Evolutionary conservation across 2,329 filamentous ascomycete species (phyloP).

Genomic region (Orbilia quercus): DNA sequence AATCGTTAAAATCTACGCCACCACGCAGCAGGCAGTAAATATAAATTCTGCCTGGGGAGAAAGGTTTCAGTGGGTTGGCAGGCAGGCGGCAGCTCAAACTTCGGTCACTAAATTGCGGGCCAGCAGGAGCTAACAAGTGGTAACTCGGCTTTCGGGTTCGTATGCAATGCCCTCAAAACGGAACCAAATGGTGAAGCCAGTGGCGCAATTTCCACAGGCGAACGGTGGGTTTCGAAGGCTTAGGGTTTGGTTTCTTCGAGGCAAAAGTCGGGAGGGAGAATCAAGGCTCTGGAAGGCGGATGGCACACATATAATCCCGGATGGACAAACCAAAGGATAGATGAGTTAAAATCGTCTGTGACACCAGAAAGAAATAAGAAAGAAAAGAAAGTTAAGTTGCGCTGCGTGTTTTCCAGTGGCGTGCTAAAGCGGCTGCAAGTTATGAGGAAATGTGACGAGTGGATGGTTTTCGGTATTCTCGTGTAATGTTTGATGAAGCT

Average conservation of each 20-base stretch:
- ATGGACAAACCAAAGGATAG: constrained; percentile 44
- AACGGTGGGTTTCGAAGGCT: constrained; percentile 50
- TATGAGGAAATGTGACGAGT: constrained; percentile 46
- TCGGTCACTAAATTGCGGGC: constrained; percentile 52
- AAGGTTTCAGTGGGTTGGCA: constrained; percentile 40
- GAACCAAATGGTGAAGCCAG: constrained; percentile 47
- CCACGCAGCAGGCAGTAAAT: constrained; percentile 38
- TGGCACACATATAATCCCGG: constrained; percentile 39
- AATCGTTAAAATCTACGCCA: constrained; percentile 53
- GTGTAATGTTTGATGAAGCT: constrained; percentile 51
- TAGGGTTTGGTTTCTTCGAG: constrained; percentile 36
- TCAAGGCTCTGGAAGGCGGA: constrained; percentile 27
- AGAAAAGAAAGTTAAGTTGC: constrained; percentile 48
- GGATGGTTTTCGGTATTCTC: constrained; percentile 44
- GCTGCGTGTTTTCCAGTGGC: constrained; percentile 49
- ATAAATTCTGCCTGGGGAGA: constrained; percentile 43
- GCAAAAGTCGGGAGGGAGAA: constrained; percentile 33
- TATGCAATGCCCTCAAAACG: constrained; percentile 53
- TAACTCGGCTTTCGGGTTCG: constrained; percentile 47
- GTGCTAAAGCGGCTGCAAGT: constrained; percentile 54
- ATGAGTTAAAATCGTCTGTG: constrained; percentile 30
- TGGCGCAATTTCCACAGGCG: constrained; percentile 56
- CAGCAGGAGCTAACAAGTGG: constrained; percentile 49
- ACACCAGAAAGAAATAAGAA: constrained; percentile 42
- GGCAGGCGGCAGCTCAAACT: constrained; percentile 54